A percentile compares a stretch with the other conserved stretches of the same genome.
These are phyloP conservation scores for Hyaloperonospora arabidopsidis DNA, from an alignment of 352 stramenopile species.

Conservation along the genomic window DNA sequence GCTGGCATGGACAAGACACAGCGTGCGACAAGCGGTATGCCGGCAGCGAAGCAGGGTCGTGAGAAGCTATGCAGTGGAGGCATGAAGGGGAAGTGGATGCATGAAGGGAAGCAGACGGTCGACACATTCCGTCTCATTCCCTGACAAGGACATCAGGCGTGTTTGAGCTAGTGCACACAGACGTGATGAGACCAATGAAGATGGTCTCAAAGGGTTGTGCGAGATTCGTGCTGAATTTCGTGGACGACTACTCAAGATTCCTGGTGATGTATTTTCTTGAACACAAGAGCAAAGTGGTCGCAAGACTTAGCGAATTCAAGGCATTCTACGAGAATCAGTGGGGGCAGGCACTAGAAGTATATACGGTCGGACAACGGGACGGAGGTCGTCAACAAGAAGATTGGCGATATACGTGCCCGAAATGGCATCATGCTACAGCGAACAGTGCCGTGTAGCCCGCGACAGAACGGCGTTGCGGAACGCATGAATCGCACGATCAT, in stretches of 20 bases:
- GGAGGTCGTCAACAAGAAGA: background rate
- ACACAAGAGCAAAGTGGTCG: too few relatives aligned
- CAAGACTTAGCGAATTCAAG: too few relatives aligned
- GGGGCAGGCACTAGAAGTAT: too few relatives aligned
- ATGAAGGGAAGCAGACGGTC: constrained; percentile 2
- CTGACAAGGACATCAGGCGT: background rate
- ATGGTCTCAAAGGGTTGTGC: background rate
- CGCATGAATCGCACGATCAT: constrained; percentile 1
- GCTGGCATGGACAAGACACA: background rate
- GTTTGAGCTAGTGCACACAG: background rate
- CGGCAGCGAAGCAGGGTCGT: background rate
- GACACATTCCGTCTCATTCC: background rate
- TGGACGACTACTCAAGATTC: background rate
- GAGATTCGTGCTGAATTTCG: background rate
- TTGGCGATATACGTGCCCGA: background rate
- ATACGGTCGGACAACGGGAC: too few relatives aligned
- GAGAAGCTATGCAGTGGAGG: background rate
- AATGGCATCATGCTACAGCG: constrained; percentile 7
- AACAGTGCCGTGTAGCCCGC: background rate
- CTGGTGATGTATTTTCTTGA: too few relatives aligned
- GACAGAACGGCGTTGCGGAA: constrained; percentile 3
- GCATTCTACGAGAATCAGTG: too few relatives aligned
- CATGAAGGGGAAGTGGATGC: constrained; percentile 1
- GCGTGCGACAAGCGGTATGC: background rate
- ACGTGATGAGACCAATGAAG: constrained; percentile 1